Base-by-base conservation (phyloP, 1,139 yeast species). In the Kodamaea suecica region DNA sequence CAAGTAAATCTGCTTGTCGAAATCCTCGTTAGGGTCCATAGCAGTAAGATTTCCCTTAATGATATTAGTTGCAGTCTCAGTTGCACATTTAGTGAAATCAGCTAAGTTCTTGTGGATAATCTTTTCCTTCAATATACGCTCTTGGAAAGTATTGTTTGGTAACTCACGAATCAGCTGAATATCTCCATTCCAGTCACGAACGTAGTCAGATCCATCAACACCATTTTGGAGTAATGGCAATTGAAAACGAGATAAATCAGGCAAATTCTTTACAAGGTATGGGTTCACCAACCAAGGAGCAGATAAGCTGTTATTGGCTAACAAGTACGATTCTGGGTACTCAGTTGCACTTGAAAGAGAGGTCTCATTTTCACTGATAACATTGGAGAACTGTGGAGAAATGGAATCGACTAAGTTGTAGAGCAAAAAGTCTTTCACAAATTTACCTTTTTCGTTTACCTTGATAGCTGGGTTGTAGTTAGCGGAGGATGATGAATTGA, bases 121-220 rank as follows among this genome's bases (percentile, higher is more conserved):
- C 49, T 83, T 79, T 53, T 92, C 98, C 48, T 92, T 76, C 39
- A 81, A 64, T 35, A 88, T 69, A 42, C 92, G 75, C 43, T 84
- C 90, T 39, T 77, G 77, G 38, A 86, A 59, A 19, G 73, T 59
- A 3, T 65, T 52, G 30, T 66, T 68, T 17, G 86, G 79, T 43
- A 87, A 68, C 48, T 87, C 97, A 43, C 80, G 76, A 33, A 87
- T 71, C 5, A 86, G 70, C 63, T 92, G 97, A 50, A 81, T 78
- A 48, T 92, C 97, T 46, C 84, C 95, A 55, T 88, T 88, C 88
- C 95, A 90, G 49, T 88, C 96, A 48, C 81, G 78, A 39, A 67
- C 72, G 23, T 66, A 53, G 35, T 70, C 80, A 15, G 76, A 73
- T 16, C 80, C 81, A 46, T 78, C 84, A 17, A 72, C 69, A 21